Percentiles rank a stretch among this genome's conserved stretches.
Conservation (phyloP, 2,329 filamentous ascomycete species). For the Alternaria sp. region DNA sequence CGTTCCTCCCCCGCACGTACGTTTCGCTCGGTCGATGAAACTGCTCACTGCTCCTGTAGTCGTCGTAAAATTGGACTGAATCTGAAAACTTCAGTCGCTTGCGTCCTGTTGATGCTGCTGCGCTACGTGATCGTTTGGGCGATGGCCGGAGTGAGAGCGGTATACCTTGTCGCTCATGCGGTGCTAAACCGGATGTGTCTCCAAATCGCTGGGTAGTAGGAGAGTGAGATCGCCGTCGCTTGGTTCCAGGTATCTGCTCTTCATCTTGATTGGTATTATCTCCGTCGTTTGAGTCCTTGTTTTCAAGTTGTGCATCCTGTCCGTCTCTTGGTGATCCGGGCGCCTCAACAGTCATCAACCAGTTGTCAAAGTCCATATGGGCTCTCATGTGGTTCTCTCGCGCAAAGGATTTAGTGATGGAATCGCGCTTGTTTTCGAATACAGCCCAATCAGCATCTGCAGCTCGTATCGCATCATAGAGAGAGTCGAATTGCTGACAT, state of each 20-base stretch:
- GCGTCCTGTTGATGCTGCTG: conserved; percentile 10
- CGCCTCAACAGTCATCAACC: conserved; percentile 33
- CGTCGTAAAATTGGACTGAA: conserved; percentile 27
- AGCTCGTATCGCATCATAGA: conserved; percentile 23
- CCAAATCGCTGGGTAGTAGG: conserved; percentile 7
- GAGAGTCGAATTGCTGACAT: conserved; percentile 27
- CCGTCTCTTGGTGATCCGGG: neutral
- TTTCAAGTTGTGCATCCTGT: neutral
- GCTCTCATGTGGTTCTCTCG: conserved; percentile 22
- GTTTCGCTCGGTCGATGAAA: conserved; percentile 27
- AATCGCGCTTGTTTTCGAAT: conserved; percentile 22
- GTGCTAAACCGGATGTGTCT: neutral
- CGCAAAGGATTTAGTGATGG: conserved; percentile 24
- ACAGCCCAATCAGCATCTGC: conserved; percentile 24
- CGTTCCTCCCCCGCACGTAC: conserved; percentile 41
- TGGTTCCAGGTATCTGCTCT: conserved; percentile 8
- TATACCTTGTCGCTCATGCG: conserved; percentile 2
- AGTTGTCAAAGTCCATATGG: conserved; percentile 38
- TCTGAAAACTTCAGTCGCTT: conserved; percentile 35
- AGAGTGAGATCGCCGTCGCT: conserved; percentile 18
- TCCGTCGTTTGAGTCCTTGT: neutral
- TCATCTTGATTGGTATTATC: neutral
- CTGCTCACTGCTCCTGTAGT: conserved; percentile 25
- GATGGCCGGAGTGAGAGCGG: conserved; percentile 12
- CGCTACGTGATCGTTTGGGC: conserved; percentile 16